Conservation (phyloP, 2,329 filamentous ascomycete genomes). For the Penicillium decumbens region DNA sequence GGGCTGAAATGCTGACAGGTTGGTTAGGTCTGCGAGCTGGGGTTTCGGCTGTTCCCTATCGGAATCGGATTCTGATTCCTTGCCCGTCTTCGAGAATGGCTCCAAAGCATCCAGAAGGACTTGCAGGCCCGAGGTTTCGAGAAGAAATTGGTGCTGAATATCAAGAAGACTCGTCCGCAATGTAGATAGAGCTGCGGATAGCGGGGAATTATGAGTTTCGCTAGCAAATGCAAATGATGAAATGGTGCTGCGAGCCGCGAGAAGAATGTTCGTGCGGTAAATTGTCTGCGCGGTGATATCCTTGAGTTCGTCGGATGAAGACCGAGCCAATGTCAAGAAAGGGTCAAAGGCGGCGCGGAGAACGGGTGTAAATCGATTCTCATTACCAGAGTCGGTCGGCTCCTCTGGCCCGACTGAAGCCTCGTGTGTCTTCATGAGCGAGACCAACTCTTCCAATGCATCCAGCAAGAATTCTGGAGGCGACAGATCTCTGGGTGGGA, state of each 20-base stretch:
- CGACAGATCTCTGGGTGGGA: conserved; percentile 66
- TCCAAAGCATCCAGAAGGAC: conserved; percentile 58
- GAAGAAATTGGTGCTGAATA: conserved; percentile 68
- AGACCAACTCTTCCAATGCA: conserved; percentile 69
- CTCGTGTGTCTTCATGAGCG: conserved; percentile 82
- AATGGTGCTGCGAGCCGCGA: conserved; percentile 38
- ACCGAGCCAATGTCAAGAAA: conserved; percentile 64
- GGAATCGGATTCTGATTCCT: conserved; percentile 17
- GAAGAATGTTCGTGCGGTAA: conserved; percentile 47
- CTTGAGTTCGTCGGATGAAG: conserved; percentile 45
- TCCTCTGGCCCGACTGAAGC: conserved; percentile 59
- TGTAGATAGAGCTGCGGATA: conserved; percentile 50
- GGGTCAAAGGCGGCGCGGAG: conserved; percentile 78
- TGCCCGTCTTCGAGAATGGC: conserved; percentile 29
- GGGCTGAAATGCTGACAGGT: conserved; percentile 56
- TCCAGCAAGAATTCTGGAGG: conserved; percentile 77
- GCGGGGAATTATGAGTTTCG: conserved; percentile 52
- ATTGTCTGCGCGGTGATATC: conserved; percentile 45
- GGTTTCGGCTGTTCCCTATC: conserved; percentile 29
- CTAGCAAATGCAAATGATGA: conserved; percentile 57
- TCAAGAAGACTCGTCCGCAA: conserved; percentile 54
- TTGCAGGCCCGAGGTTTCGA: conserved; percentile 68
- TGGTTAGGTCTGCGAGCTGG: conserved; percentile 53
- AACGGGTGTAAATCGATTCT: conserved; percentile 68
- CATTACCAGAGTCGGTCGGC: conserved; percentile 49